Evolutionary conservation across 2,329 filamentous ascomycete species (phyloP).

Genomic region (Volutella citrinella): DNA sequence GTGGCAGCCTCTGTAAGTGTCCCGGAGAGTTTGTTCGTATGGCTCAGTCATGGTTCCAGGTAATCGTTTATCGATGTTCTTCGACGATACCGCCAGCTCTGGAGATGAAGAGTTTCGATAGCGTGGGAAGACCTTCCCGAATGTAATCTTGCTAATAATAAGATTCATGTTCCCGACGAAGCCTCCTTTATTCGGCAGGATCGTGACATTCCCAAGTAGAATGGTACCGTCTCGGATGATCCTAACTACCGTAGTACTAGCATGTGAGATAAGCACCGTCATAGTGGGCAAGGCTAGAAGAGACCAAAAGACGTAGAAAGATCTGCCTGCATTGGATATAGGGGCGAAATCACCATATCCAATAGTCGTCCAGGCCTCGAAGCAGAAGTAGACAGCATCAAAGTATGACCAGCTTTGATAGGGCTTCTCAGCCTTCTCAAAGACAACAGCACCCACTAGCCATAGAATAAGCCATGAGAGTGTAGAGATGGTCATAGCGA

Average conservation of each 20-base stretch:
- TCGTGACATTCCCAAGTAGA: slow-evolving; percentile 56
- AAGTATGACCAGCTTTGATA: slow-evolving; percentile 72
- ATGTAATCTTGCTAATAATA: slow-evolving; percentile 39
- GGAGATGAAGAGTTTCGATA: slow-evolving; percentile 9
- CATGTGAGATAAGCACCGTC: slow-evolving; percentile 80
- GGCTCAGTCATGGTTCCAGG: slow-evolving; percentile 7
- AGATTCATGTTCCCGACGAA: slow-evolving; percentile 45
- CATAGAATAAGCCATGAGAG: slow-evolving; percentile 71
- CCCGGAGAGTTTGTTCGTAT: slow-evolving; percentile 7
- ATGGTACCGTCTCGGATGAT: slow-evolving; percentile 54
- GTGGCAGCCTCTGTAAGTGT: slow-evolving; percentile 9
- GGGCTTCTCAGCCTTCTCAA: slow-evolving; percentile 50
- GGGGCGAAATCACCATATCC: slow-evolving; percentile 83
- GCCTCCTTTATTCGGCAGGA: slow-evolving; percentile 54
- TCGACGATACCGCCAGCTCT: background rate
- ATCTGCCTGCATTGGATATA: slow-evolving; percentile 71
- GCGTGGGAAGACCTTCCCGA: slow-evolving; percentile 38
- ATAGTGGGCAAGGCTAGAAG: slow-evolving; percentile 82
- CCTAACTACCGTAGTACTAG: slow-evolving; percentile 79
- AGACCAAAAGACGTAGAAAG: slow-evolving; percentile 93
- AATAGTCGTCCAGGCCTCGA: slow-evolving; percentile 78
- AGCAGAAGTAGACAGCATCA: slow-evolving; percentile 79
- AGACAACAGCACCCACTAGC: slow-evolving; percentile 76
- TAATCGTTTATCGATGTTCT: slow-evolving; percentile 1
- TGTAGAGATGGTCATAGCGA: slow-evolving; percentile 65